Base-by-base conservation (phyloP, 2,329 filamentous ascomycete genomes). In the Nectriaceae sp. region DNA sequence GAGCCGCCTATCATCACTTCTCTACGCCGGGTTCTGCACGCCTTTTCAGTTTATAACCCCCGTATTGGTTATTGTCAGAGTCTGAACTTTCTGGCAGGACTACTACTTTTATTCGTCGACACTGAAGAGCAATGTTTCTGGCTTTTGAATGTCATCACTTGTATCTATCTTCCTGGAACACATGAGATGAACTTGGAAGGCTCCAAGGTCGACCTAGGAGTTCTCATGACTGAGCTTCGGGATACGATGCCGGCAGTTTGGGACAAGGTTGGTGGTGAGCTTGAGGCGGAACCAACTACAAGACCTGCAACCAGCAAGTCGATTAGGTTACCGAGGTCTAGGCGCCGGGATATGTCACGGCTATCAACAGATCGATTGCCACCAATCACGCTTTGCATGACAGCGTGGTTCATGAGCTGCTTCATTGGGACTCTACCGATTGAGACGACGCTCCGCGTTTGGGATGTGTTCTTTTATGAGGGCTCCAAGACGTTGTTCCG, bases 341-440 rank as follows among this genome's bases (percentile, higher is more conserved):
- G 72, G 24, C 59, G 60, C 36, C 74, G 66, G 47, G 71, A 72
- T 21, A 62, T 67, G 44, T 65, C 66, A 36, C 68, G 62, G 37
- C 71, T 72, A 39, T 69, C 74, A 11, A 73, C 72, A 3, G 71
- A 73, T 42, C 80, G 88, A 4, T 79, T 97, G 11, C 93, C 93
- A 0, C 92, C 93, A 11, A 93, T 97, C 56, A 94, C 90, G 1
- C 79, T 97, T 4, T 95, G 91, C 59, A 90, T 94, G 69, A 96
- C 92, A 10, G 89, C 92, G 4, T 97, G 93, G 93, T 95, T 97
- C 69, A 97, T 97, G 93, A 95, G 89, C 41, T 89, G 94, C 61
- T 97, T 94, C 68, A 94, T 97, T 52, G 91, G 92, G 44, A 96
- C 90, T 1, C 75, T 97, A 16, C 93, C 93, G 2, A 91, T 96